Base-by-base conservation (phyloP, 345 rosid genomes). In the Syzygium jambos region DNA sequence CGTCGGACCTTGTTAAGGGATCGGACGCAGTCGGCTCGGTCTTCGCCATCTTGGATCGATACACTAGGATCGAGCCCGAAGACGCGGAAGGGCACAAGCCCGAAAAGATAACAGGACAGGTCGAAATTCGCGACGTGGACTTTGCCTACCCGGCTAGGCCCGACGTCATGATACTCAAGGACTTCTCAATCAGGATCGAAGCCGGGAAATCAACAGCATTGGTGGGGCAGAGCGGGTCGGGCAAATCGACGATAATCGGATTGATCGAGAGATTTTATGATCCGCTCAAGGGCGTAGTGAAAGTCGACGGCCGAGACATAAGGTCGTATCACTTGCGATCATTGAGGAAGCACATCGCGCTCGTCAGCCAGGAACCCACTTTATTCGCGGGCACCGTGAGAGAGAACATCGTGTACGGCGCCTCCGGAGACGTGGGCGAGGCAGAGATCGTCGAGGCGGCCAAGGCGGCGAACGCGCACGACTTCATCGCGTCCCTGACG, bases 211-310 rank as follows among this genome's bases (percentile, higher is more conserved):
- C 98, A 25, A 96, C 96, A 2, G 98, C 96, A 3, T 82, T 96
- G 34, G 96, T 96, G 2, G 98, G 98, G 38, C 95, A 91, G 86
- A 96, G 98, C 38, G 98, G 96, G 46, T 96, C 96, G 4, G 98
- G 98, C 4, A 96, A 96, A 41, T 96, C 98, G 6, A 96, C 96
- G 1, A 89, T 95, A 63, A 94, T 96, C 2, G 95, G 95, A 3
- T 80, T 96, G 46, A 93, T 96, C 52, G 93, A 94, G 82, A 88
- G 98, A 84, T 96, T 94, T 49, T 95, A 96, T 34, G 98, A 96
- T 46, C 96, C 98, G 1, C 77, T 90, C 1, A 92, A 87, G 2
- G 98, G 98, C 5, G 43, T 49, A 0, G 93, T 96, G 49, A 91
- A 88, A 80, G 90, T 96, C 29, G 98, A 95, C 84, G 93, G 94